Evolutionary conservation across 495 filamentous ascomycete genomes (phyloP), one percentile per base, ranked within the genome.

Genomic region (Jackrogersella multiformis): DNA sequence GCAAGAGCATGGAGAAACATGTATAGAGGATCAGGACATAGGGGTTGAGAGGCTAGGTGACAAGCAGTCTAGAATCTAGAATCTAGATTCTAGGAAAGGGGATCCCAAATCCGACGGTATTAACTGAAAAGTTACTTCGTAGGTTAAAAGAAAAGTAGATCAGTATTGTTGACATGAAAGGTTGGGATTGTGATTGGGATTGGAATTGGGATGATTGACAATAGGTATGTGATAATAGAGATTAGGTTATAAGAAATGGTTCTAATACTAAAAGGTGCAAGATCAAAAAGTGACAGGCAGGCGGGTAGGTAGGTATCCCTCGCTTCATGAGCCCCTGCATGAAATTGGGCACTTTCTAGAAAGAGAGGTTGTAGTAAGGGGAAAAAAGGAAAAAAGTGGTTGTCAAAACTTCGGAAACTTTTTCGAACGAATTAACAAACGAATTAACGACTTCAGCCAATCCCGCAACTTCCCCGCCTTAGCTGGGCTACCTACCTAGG

Each of bases 321-420:
- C 61, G 52, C 57, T 62, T 66, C 51, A 44, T 10, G 45, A 54
- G 21, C 68, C 68, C 68, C 68, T 70, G 68, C 62, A 70, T 70
- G 68, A 70, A 70, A 70, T 66, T 70, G 68, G 61, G 62, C 49
- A 61, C 61, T 64, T 70, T 70, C 62, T 62, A 66, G 62, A 66
- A 70, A 55, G 44, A 61, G 59, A 57, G 42, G 56, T 20, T 35
- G 58, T 52, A 45, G 58, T 42, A 49, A 26, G 36, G 49, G n/a
- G 28, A 44, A 20, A 53, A 16, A 3, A 34, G 36, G n/a, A 24
- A 41, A 63, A 68, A 55, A 46, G 53, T 59, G 41, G 23, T 69
- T 69, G 24, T 34, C 49, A 55, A 55, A 32, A 38, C 46, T 18
- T 20, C 53, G 51, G 56, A 56, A 61, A 61, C 54, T 41, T 64